Evolutionary conservation across 2,329 filamentous ascomycete genomes (phyloP).

Genomic region (Boeremia exigua): DNA sequence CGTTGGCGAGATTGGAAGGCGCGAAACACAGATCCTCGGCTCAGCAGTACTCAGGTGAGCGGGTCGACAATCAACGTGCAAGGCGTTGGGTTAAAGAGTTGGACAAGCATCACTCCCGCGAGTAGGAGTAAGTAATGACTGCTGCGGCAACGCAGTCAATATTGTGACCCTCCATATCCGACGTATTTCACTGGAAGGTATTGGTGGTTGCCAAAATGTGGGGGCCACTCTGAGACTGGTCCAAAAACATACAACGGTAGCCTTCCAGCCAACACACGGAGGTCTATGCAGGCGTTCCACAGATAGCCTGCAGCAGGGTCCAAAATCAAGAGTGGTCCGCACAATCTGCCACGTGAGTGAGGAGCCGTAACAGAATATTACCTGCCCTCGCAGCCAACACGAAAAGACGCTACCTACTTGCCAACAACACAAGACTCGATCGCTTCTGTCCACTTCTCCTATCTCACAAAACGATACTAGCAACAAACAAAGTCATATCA

Average conservation of each 20-base stretch:
- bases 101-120: not conserved
- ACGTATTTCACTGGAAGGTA: not conserved
- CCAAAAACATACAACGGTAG: too few relatives aligned
- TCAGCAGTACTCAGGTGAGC: not conserved
- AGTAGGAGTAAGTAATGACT: not conserved
- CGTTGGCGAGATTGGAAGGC: slow-evolving; percentile 8
- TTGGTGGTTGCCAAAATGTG: not conserved
- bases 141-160: not conserved
- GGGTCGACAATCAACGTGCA: slow-evolving; percentile 2
- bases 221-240: too few relatives aligned
- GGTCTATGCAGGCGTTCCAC: too few relatives aligned
- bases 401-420: not conserved
- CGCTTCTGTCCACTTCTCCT: not conserved
- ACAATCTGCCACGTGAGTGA: not conserved
- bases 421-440: not conserved
- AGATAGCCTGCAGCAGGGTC: too few relatives aligned
- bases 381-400: not conserved
- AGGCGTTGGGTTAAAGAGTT: not conserved
- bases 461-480: not conserved
- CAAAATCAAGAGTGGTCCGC: too few relatives aligned
- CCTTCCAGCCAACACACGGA: too few relatives aligned
- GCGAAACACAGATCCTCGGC: not conserved
- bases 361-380: not conserved
- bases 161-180: not conserved
- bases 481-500: not conserved